A percentile compares a stretch with the other conserved stretches of the same genome.
Evolutionary conservation across 768 basidiomycete species (phyloP).

Genomic region (Pleurotus salmoneostramineus): DNA sequence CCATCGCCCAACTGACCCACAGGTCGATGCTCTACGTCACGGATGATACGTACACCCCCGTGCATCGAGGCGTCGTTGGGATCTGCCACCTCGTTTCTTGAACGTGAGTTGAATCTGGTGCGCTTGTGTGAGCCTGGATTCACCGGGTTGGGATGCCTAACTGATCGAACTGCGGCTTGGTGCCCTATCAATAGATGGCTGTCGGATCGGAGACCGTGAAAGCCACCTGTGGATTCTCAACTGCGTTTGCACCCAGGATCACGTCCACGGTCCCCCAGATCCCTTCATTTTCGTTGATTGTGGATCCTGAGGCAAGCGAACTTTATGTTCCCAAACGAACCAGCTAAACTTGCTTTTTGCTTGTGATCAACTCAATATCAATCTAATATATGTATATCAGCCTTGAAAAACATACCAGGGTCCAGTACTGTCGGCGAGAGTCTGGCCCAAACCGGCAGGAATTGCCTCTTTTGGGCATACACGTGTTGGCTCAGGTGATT

Average conservation of each 20-base stretch:
- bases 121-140: neutral
- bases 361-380: too few relatives aligned
- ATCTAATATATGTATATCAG: too few relatives aligned
- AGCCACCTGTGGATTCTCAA: neutral
- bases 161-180: neutral
- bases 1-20: neutral
- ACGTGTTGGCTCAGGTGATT: constrained; percentile 20
- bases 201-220: constrained; percentile 3
- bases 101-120: neutral
- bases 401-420: neutral
- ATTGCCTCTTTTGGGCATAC: neutral
- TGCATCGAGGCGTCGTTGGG: neutral
- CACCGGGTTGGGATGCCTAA: neutral
- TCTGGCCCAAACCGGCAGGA: constrained; percentile 12
- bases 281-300: too few relatives aligned
- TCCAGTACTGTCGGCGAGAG: neutral
- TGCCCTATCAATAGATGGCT: neutral
- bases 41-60: neutral
- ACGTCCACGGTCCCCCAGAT: too few relatives aligned
- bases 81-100: neutral
- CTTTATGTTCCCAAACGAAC: neutral
- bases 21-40: neutral
- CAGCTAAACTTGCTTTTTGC: neutral
- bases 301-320: too few relatives aligned
- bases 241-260: too few relatives aligned